Base-by-base conservation (phyloP, 2,329 filamentous ascomycete species). In the Exophiala dermatitidis region DNA sequence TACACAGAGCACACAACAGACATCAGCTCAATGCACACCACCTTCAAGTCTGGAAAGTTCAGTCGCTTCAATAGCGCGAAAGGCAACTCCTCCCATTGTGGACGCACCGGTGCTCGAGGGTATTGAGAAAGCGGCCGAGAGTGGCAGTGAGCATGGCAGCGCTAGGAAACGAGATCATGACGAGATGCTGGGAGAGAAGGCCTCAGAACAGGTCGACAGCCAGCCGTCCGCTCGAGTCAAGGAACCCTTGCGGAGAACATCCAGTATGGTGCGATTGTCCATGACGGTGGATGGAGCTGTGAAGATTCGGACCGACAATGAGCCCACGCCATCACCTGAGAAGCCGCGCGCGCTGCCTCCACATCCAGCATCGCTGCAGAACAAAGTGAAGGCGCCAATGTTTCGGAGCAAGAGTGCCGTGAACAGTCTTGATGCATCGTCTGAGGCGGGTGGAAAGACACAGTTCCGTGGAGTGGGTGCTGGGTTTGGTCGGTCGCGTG, bases 211-310 rank as follows among this genome's bases (percentile, higher is more conserved):
- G 68, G 67, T 49, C 12, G 65, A 70, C 52, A 67, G 64, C 33
- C 69, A 72, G 57, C 60, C 67, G 48, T 71, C 70, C 1, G 69
- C 71, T 26, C 46, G 34, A 33, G 45, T 32, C 10, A 62, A 55
- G 9, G 58, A 59, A 34, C 53, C 61, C 5, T 46, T 61, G 8
- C 69, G 30, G 67, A 70, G 26, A 70, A 72, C 54, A 60, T 69
- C 47, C 65, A 69, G 31, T 68, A 69, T 46, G 78, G 78, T 95
- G 53, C 84, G 89, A 46, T 77, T 96, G 30, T 89, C 88, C 1
- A 82, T 93, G 65, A 93, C 88, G 12, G 78, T 90, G 32, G 89
- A 96, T 65, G 91, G 91, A 61, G 91, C 90, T 66, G 91, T 91
- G n/a, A 86, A 91, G 64, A 77, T 96, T 48, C 81, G 90, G 26